Evolutionary conservation across 768 basidiomycete species (phyloP), one percentile per base, ranked within the genome.

Genomic region (Pisolithus sp.): DNA sequence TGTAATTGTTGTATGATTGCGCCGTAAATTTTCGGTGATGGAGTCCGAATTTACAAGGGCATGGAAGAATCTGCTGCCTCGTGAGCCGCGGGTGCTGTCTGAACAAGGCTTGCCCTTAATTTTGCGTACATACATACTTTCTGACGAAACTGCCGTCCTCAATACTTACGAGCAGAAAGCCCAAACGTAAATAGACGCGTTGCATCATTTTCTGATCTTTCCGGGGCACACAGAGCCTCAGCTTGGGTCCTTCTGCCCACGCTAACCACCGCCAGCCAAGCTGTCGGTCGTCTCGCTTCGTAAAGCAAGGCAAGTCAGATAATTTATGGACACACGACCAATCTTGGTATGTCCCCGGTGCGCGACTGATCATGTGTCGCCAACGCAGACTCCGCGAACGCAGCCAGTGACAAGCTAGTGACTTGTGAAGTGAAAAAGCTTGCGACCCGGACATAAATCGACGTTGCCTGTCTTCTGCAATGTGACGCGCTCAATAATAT

Each of bases 161-260:
- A 47, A 40, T 53, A 52, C 52, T 56, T 57, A 54, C 13, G 34
- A 9, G 17, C 45, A 50, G 51, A 49, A 48, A 46, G 34, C 37
- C 26, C 46, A 55, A 54, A 66, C 64, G 64, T 65, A 65, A 65
- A 60, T 31, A 50, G 49, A 51, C 62, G 54, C 41, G 56, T 50
- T 41, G 51, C 60, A 60, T 63, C 57, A 66, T 26, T 54, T 61
- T 34, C 48, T 37, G 17, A 50, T 51, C 46, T 44, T 48, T 42
- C 28, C 38, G 45, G 30, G 7, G 38, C 52, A 48, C 36, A 45
- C 26, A 42, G 55, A 48, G 45, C 44, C 46, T 59, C 59, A 61
- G 46, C 23, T 44, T 53, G 57, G 48, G 48, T 53, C 20, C 46
- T 21, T 28, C 18, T 38, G 24, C 24, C 48, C 36, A 18, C 39